Base-by-base conservation (phyloP, 306 rosid genomes). In the Sechiopsis laciniata region DNA sequence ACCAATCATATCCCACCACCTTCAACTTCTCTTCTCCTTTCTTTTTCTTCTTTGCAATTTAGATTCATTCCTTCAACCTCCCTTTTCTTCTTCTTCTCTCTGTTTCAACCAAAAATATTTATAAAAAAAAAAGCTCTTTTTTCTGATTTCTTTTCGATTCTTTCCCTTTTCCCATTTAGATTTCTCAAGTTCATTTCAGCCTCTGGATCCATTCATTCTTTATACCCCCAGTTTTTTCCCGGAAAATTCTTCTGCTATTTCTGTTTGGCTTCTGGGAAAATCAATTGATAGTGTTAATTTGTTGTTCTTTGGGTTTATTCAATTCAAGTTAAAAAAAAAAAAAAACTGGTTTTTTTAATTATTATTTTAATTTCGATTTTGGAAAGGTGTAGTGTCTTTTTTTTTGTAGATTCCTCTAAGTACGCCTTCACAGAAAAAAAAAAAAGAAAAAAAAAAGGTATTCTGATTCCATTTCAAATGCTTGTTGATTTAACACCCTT, bases 391-490 rank as follows among this genome's bases (percentile, higher is more conserved):
- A 54, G 75, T 55, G 51, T 55, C 59, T 3, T 60, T 7, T 26
- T 60, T 60, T 61, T 40, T 9, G 59, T 56, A 73, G 66, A 73
- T 73, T 73, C 76, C 55, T 73, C 55, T 17, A 32, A 42, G 76
- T 73, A 72, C 60, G 21, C 61, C 48, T 71, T 51, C 74, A 52
- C 74, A 71, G 56, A 75, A 58, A 69, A 42, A 42, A 42, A 42
- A 42, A 40, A 5, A 1, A 1, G 0, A 32, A 32, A 32, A 68
- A 50, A 50, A 32, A 32, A 68, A 50, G 22, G 59, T 60, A 74
- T 78, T 82, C 40, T 69, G 66, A 67, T 68, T 75, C 83, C 51
- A 58, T 62, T 32, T 83, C 60, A 51, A 70, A 70, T 70, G 74
- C 60, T 70, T 70, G 46, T 70, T 24, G 74, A 70, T 70, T 70